Percentiles rank a stretch among this genome's conserved stretches.
These are phyloP conservation scores for Helichrysum umbraculigerum DNA, from an alignment of 129 eudicot genomes.

Conservation along the genomic window DNA sequence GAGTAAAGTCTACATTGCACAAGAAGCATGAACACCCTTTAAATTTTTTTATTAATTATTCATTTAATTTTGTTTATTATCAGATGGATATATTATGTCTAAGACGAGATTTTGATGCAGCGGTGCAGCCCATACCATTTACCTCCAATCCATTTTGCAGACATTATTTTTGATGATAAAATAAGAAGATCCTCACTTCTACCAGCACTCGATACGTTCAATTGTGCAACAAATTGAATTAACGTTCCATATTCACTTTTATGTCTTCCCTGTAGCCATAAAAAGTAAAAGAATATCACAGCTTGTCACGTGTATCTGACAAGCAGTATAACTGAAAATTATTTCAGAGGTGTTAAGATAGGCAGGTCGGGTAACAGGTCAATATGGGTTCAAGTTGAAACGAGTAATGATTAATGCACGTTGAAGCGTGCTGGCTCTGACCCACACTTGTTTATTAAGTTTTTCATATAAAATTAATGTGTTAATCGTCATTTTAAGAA, in stretches of 20 bases:
- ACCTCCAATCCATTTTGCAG: background rate
- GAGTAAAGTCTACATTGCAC: background rate
- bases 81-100: background rate
- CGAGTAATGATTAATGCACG: background rate
- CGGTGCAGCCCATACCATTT: background rate
- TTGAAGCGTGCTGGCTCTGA: background rate
- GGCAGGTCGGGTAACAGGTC: background rate
- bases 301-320: background rate
- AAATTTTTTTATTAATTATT: too few species aligned
- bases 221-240: background rate
- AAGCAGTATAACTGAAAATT: background rate
- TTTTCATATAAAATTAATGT: background rate
- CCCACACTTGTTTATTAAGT: background rate
- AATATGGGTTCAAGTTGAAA: background rate
- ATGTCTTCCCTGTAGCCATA: background rate
- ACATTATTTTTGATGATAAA: background rate
- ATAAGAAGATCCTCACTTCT: background rate
- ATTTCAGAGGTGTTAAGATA: background rate
- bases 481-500: background rate
- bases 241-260: background rate
- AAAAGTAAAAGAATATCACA: background rate
- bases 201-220: background rate
- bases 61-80: background rate
- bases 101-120: background rate
- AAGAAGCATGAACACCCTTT: background rate